phyloP scores from a whole-genome alignment of 2,329 filamentous ascomycete species.

The Trichoderma sp. region DNA sequence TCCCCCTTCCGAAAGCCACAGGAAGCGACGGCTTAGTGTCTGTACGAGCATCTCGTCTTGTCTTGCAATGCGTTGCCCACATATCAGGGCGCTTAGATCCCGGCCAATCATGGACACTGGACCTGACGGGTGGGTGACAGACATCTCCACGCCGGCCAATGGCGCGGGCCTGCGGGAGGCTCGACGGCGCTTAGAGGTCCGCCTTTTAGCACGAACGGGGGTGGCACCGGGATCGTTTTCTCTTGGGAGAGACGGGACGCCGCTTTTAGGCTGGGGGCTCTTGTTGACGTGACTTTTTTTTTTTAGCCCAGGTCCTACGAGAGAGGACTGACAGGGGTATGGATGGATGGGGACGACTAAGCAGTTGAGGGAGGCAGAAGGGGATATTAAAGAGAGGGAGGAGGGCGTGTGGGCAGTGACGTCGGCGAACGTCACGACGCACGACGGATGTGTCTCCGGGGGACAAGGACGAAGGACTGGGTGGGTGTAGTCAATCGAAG shows the following conservation, averaged over 20 bases:
- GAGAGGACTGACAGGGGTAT: slow-evolving; percentile 2
- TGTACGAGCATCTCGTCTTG: neutral
- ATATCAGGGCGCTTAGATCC: slow-evolving; percentile 40
- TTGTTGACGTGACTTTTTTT: neutral
- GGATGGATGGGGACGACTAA: neutral
- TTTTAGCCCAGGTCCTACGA: slow-evolving; percentile 14
- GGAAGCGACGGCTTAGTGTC: slow-evolving; percentile 26
- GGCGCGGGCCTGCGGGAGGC: slow-evolving; percentile 26
- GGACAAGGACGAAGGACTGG: neutral
- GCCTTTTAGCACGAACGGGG: slow-evolving; percentile 33
- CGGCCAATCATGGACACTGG: slow-evolving; percentile 40
- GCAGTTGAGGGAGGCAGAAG: neutral
- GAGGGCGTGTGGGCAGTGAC: slow-evolving; percentile 29
- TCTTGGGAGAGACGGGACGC: slow-evolving; percentile 19
- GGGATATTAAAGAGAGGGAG: neutral
- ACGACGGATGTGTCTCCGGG: slow-evolving; percentile 19
- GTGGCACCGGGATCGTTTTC: slow-evolving; percentile 32
- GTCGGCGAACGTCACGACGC: slow-evolving; percentile 25
- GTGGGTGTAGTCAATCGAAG: slow-evolving; percentile 10
- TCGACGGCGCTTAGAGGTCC: slow-evolving; percentile 42
- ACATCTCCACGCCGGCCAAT: slow-evolving; percentile 38
- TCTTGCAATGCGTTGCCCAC: slow-evolving; percentile 27
- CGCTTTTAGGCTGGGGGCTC: slow-evolving; percentile 17
- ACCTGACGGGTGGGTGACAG: slow-evolving; percentile 40
- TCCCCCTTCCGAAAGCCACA: slow-evolving; percentile 14